Percentiles rank a stretch among this genome's conserved stretches.
phyloP scores from a whole-genome alignment of 345 rosid species.

The Bruguiera gymnorhiza region DNA sequence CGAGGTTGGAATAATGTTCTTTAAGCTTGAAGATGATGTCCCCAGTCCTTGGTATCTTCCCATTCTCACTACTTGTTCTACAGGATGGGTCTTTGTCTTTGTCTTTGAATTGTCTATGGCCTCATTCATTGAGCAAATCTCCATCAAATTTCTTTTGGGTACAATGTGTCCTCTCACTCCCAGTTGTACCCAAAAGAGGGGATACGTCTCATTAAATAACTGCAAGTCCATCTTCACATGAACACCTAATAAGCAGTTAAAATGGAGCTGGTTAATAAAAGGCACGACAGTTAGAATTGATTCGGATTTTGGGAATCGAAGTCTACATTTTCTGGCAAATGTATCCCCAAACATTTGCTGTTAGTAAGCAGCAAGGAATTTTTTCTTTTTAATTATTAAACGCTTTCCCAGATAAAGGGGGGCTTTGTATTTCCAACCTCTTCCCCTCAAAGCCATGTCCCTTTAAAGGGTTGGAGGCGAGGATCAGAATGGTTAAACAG shows the following conservation, averaged over 20 bases:
- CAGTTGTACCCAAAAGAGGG: conserved; percentile 29
- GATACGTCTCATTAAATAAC: conserved; percentile 21
- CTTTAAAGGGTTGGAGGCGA: too few relatives aligned
- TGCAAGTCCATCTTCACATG: conserved; percentile 21
- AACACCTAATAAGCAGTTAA: conserved; percentile 28
- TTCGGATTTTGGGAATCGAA: background rate
- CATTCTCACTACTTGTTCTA: conserved; percentile 2
- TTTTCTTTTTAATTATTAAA: too few relatives aligned
- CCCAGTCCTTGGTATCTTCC: background rate
- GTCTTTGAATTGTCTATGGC: conserved; percentile 14
- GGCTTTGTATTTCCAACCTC: too few relatives aligned
- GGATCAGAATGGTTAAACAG: too few relatives aligned
- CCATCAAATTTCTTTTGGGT: conserved; percentile 19
- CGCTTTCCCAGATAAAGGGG: too few relatives aligned
- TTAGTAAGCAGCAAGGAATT: too few relatives aligned
- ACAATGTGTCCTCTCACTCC: conserved; percentile 19
- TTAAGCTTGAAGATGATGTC: too few relatives aligned
- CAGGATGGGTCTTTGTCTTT: conserved; percentile 9
- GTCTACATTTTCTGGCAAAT: background rate
- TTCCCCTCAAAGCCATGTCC: too few relatives aligned
- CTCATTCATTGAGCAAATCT: conserved; percentile 16
- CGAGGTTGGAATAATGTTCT: too few relatives aligned
- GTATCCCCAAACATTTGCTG: background rate
- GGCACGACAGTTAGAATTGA: background rate
- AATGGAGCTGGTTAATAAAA: conserved; percentile 11